Base-by-base conservation (phyloP, 176 grass and related monocot species). In the Aegilops umbellulata region DNA sequence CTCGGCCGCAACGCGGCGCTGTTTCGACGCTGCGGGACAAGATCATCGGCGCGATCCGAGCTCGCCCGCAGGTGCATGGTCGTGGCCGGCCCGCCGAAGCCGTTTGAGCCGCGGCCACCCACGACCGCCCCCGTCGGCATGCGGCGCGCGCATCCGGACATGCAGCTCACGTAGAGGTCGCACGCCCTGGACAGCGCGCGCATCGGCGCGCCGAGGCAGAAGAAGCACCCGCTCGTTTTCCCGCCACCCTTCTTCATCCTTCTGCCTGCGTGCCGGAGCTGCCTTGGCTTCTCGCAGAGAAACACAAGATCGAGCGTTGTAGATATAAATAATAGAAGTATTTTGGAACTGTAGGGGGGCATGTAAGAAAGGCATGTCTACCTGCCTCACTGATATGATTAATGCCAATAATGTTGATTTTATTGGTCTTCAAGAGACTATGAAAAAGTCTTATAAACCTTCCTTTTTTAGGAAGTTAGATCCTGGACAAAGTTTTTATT, bases 101-200 rank as follows among this genome's bases (percentile, higher is more conserved):
- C 27, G 27, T 2, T 2, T 1, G 27, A 2, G 27, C 27, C 74
- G 46, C 85, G 89, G 3, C 89, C 80, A 8, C 80, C 76, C 66
- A 32, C 35, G 75, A 14, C 81, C 1, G 58, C 85, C 1, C 62
- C 26, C 73, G 67, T 3, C 10, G 85, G 71, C 85, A 86, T 29
- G 13, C 25, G n/a, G 77, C 60, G 20, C 39, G 81, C 88, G 88
- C 73, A 85, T 36, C 82, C 34, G 66, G 88, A 85, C 82, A 93
- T 90, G 91, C 85, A 64, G 85, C 88, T 82, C 64, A 93, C 85
- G 91, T 93, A 93, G 58, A 88, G 61, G 85, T 93, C 73, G 88
- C 91, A 93, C 78, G 82, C 91, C n/a, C 91, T 82, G 65, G 82
- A 79, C 82, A 93, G 82, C 78, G 76, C 74, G 23, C 88, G 82